Evolutionary conservation across 306 rosid species (phyloP).

Genomic region (Acacia melanoxylon): DNA sequence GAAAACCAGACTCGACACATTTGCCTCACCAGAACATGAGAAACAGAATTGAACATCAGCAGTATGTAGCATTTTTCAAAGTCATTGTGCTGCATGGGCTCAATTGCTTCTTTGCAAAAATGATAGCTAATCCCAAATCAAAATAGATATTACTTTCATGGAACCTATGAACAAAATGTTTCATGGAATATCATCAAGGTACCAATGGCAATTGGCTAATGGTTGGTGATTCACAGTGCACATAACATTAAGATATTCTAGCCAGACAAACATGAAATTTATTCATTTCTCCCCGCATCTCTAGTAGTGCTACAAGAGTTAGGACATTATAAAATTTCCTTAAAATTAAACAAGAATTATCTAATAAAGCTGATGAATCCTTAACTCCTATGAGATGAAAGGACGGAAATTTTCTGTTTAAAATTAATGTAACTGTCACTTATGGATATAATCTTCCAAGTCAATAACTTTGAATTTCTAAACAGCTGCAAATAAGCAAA

Average conservation of each 20-base stretch:
- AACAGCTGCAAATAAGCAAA: slow-evolving; percentile 11
- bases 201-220: neutral
- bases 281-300: neutral
- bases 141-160: neutral
- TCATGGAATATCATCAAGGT: neutral
- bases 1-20: slow-evolving; percentile 19
- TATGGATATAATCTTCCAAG: neutral
- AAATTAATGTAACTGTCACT: neutral
- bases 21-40: slow-evolving; percentile 12
- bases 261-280: neutral
- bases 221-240: neutral
- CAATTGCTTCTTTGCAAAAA: slow-evolving; percentile 8
- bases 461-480: neutral
- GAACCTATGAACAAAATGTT: neutral
- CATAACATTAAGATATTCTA: neutral
- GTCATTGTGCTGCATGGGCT: neutral
- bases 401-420: neutral
- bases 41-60: slow-evolving; percentile 20
- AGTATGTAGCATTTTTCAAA: neutral
- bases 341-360: neutral
- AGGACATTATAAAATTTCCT: neutral
- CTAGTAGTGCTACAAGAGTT: neutral
- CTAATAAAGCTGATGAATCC: neutral
- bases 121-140: slow-evolving; percentile 1
- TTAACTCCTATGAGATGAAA: slow-evolving; percentile 2